Evolutionary conservation across 2,329 filamentous ascomycete genomes (phyloP).

Genomic region (Dothideomycetes sp.): DNA sequence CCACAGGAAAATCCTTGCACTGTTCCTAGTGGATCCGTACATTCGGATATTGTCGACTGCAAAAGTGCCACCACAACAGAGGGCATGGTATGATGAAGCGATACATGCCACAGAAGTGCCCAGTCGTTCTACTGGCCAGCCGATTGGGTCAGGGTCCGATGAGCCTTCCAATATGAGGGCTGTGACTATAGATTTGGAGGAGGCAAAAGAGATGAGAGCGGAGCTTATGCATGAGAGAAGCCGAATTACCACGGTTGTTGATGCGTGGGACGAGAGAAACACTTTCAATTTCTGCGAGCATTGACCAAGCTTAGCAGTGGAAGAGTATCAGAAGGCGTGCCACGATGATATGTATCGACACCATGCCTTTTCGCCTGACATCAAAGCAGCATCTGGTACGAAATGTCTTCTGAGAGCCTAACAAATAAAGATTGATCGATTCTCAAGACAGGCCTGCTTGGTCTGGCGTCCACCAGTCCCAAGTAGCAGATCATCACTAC

Average conservation of each 20-base stretch:
- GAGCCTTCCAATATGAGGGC: conserved; percentile 18
- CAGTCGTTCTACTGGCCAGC: too few species aligned
- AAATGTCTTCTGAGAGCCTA: too few species aligned
- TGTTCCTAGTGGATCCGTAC: conserved; percentile 48
- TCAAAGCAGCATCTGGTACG: too few species aligned
- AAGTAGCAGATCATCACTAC: too few species aligned
- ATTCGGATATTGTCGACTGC: conserved; percentile 38
- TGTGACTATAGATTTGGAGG: conserved; percentile 16
- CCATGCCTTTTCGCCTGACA: too few species aligned
- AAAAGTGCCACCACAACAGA: conserved; percentile 39
- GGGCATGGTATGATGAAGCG: conserved; percentile 28
- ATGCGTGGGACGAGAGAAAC: conserved; percentile 11
- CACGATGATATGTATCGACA: too few species aligned
- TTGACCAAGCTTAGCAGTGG: conserved; percentile 14
- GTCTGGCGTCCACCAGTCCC: too few species aligned
- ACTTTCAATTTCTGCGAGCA: conserved; percentile 21
- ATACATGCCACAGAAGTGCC: background rate
- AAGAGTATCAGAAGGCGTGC: too few species aligned
- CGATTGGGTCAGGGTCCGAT: conserved; percentile 10
- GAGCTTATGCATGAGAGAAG: conserved; percentile 22
- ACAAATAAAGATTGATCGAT: too few species aligned
- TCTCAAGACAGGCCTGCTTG: too few species aligned
- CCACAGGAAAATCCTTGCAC: conserved; percentile 44
- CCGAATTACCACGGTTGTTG: conserved; percentile 6
- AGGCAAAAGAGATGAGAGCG: conserved; percentile 16